Base-by-base conservation (phyloP, 257 asterid genomes). In the Solanum virginianum region DNA sequence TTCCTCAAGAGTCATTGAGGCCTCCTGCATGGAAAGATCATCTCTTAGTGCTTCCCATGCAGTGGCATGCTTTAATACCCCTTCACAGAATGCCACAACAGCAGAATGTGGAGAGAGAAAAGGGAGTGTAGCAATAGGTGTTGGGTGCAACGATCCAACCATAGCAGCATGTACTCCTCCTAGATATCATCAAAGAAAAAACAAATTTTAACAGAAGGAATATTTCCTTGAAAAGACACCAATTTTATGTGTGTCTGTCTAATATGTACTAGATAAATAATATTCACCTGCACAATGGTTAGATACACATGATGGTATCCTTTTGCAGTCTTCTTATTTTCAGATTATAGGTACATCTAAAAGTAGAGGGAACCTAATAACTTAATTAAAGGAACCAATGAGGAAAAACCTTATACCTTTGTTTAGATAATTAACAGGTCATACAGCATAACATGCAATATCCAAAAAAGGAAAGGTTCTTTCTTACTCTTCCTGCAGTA, bases 131-230 rank as follows among this genome's bases (percentile, higher is more conserved):
- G 99, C 99, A 84, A 96, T 91, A 51, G 98, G 98, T 16, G 96
- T 92, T 18, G 97, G 98, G 89, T 96, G 95, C 89, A 96, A 90
- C 17, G 99, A 91, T 74, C 99, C 99, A 83, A 96, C 98, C 99
- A 96, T 95, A 56, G 99, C 98, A 56, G 99, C 99, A 90, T 95
- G 98, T 71, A 96, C 99, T 86, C 99, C 98, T 6, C 99, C 99
- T 96, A 85, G n/a, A 87, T 80, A 72, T 84, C 86, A 83, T 62
- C 68, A 22, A 82, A 83, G 36, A 84, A 74, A 63, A 86, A 36
- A 81, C 54, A 86, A 60, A 62, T 36, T 43, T 85, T 55, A 70
- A 82, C 77, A 74, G n/a, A 8, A 55, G 36, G 43, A 56, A 85
- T 41, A 36, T 26, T 14, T 65, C 7, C 47, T 77, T 16, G 14